phyloP scores from a whole-genome alignment of 2,329 filamentous ascomycete genomes.

The Penicillium sclerotiorum region DNA sequence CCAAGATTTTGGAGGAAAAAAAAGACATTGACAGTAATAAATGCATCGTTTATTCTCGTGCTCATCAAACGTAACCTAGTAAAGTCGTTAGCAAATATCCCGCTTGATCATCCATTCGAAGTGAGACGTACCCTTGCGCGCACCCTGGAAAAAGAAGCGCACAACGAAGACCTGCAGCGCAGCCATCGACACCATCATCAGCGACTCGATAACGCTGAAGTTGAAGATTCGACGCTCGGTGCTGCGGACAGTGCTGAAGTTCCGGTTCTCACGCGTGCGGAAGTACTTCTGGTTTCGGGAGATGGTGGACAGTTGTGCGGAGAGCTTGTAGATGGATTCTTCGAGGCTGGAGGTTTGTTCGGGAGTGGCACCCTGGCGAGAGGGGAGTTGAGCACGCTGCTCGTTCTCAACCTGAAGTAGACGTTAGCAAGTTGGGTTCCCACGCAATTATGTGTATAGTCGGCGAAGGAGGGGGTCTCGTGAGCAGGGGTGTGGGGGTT shows the following conservation, averaged over 20 bases:
- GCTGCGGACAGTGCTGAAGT: slow-evolving; percentile 96
- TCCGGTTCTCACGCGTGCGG: slow-evolving; percentile 96
- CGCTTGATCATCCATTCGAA: neutral
- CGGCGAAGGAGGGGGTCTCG: neutral
- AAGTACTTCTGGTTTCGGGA: slow-evolving; percentile 99
- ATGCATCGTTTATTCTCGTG: slow-evolving; percentile 36
- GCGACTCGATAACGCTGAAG: slow-evolving; percentile 90
- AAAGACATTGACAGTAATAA: slow-evolving; percentile 14
- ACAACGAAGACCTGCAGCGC: slow-evolving; percentile 96
- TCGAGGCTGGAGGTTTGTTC: slow-evolving; percentile 89
- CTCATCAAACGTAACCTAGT: slow-evolving; percentile 41
- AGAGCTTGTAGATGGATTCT: slow-evolving; percentile 94
- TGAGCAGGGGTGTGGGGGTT: neutral
- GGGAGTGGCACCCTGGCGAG: slow-evolving; percentile 82
- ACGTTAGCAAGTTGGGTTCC: neutral
- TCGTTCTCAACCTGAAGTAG: slow-evolving; percentile 81
- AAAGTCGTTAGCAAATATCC: slow-evolving; percentile 11
- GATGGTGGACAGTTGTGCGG: slow-evolving; percentile 88
- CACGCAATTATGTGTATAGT: neutral
- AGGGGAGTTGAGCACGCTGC: slow-evolving; percentile 75
- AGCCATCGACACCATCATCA: slow-evolving; percentile 93
- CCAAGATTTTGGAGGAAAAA: slow-evolving; percentile 11
- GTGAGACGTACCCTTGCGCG: slow-evolving; percentile 60
- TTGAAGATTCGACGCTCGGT: slow-evolving; percentile 96
- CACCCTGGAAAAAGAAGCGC: slow-evolving; percentile 95